Evolutionary conservation across 495 filamentous ascomycete genomes (phyloP).

Genomic region (Lophiostoma macrostomum): DNA sequence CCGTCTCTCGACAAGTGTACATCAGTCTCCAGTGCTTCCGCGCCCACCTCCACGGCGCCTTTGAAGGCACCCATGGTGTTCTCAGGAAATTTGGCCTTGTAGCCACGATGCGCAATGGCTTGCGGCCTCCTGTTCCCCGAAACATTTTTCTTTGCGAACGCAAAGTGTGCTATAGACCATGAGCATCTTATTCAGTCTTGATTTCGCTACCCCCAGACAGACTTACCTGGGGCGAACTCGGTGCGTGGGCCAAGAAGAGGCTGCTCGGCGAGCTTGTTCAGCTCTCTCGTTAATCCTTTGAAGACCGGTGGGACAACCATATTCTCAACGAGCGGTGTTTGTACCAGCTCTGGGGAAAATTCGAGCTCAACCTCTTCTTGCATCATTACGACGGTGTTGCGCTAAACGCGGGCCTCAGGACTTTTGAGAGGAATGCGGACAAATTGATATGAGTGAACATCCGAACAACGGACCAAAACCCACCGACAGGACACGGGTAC

Average conservation of each 20-base stretch:
- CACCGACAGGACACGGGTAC: background rate
- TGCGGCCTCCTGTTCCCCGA: constrained; percentile 57
- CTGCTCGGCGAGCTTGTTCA: constrained; percentile 27
- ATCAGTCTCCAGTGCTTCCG: constrained; percentile 84
- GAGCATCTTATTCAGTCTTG: background rate
- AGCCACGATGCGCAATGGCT: constrained; percentile 82
- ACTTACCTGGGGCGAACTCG: constrained; percentile 28
- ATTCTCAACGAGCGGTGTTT: constrained; percentile 24
- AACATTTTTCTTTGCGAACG: constrained; percentile 35
- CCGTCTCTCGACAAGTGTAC: constrained; percentile 78
- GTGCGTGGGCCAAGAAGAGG: constrained; percentile 22
- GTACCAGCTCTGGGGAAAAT: constrained; percentile 2
- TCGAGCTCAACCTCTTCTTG: background rate
- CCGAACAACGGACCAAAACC: background rate
- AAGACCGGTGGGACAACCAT: constrained; percentile 32
- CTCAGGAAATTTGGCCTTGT: constrained; percentile 74
- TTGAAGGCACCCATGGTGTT: constrained; percentile 79
- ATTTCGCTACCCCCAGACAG: background rate
- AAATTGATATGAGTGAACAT: background rate
- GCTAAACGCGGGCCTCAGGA: no score
- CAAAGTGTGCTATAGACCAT: constrained; percentile 32
- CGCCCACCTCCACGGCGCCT: constrained; percentile 66
- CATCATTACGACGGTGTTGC: constrained; percentile 2
- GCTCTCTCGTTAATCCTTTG: constrained; percentile 21
- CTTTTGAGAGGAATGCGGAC: no score